Evolutionary conservation across 805 yeast genomes (phyloP), one percentile per base, ranked within the genome.

Genomic region (Hemisphaericaspora nanyangensis): DNA sequence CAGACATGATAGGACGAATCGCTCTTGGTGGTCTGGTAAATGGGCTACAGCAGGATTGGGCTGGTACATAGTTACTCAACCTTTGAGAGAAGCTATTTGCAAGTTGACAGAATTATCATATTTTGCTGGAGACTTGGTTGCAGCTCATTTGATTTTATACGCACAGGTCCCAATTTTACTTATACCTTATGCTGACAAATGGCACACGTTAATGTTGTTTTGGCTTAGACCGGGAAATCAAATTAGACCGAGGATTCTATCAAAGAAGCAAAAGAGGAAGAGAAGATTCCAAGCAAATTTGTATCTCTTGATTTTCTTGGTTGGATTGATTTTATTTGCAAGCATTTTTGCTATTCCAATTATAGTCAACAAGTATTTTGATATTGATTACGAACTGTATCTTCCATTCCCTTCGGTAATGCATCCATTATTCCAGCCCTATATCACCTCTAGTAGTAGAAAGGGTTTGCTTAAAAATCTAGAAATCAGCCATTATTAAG

Each of bases 1-100:
- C 48, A 74, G 70, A 41, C 77, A 73, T 46, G 83, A 75, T 45
- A 72, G 66, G 32, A 61, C 85, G 0, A 85, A 82, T 49, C 55
- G 74, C 27, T 82, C 90, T 2, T 63, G 68, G 68, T 63, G 70
- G 89, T 74, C 86, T 8, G 89, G 90, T 0, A 76, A 71, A 40
- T 84, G 91, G 91, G 51, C 73, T 34, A 70, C 70, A 11, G 70
- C 80, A 0, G 80, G 80, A 0, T 63, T 82, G 32, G 87, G 89
- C 0, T 77, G 82, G 77, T 57, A 72, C 34, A 63, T 77, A 0
- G 37, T 82, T 5, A 63, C 80, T 2, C 89, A 82, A 45, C 89
- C 89, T 1, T 43, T 72, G 3, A 61, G 91, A 49, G 91, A 83
- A 52, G 76, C 65, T 37, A 40, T 76, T 17, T 81, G 86, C 41